These are phyloP conservation scores for Phalaenopsis aphrodite DNA, from an alignment of 106 monocot species.

Conservation along the genomic window DNA sequence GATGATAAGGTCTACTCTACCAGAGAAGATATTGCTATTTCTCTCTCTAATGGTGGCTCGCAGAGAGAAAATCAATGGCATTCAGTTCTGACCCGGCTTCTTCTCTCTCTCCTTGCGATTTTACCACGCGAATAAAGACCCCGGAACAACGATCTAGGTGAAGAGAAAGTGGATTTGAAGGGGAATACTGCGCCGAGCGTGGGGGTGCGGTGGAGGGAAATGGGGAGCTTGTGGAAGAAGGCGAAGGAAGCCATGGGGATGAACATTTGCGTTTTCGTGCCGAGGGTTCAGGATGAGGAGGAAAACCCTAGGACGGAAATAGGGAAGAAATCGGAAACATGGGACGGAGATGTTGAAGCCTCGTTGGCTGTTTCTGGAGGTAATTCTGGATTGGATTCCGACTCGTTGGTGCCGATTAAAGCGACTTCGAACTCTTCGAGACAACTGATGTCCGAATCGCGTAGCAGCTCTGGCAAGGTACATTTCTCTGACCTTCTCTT, in stretches of 20 bases:
- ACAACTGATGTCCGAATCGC: not conserved
- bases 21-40: too few relatives aligned
- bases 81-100: too few relatives aligned
- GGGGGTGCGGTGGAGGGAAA: not conserved
- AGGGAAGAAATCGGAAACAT: not conserved
- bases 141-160: too few relatives aligned
- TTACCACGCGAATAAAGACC: too few relatives aligned
- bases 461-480: not conserved
- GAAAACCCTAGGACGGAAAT: not conserved
- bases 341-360: not conserved
- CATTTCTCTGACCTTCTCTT: not conserved
- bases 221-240: constrained; percentile 8
- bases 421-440: not conserved
- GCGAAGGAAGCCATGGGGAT: constrained; percentile 3
- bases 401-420: not conserved
- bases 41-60: too few relatives aligned
- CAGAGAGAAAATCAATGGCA: too few relatives aligned
- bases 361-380: not conserved
- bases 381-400: not conserved
- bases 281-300: not conserved
- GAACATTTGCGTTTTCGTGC: constrained; percentile 1
- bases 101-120: too few relatives aligned
- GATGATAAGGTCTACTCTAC: too few relatives aligned
- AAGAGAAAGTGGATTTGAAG: not conserved
- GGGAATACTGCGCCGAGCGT: not conserved